phyloP scores from a whole-genome alignment of 2,329 filamentous ascomycete genomes.

The Aspergillus sp. region DNA sequence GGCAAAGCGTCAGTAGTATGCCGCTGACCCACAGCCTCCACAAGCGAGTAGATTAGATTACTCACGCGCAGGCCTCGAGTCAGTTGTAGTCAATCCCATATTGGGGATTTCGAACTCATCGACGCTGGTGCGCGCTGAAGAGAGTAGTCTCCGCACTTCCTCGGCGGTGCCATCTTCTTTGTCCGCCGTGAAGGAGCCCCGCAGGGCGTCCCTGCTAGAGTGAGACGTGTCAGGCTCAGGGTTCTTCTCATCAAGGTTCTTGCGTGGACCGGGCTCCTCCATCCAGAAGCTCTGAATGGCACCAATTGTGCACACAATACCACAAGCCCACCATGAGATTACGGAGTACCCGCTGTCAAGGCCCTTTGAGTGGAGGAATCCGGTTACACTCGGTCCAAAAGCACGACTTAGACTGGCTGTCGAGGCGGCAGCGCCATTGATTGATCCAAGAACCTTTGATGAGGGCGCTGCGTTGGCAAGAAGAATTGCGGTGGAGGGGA shows the following conservation, averaged over 20 bases:
- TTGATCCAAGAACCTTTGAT: constrained; percentile 78
- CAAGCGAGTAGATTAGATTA: background rate
- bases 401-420: constrained; percentile 86
- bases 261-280: constrained; percentile 57
- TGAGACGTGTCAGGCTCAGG: constrained; percentile 29
- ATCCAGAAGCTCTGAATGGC: constrained; percentile 75
- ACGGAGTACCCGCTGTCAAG: constrained; percentile 79
- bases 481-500: constrained; percentile 86
- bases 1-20: background rate
- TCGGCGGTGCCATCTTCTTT: constrained; percentile 28
- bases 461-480: constrained; percentile 85
- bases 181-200: constrained; percentile 22
- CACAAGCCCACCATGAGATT: constrained; percentile 90
- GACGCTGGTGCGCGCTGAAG: constrained; percentile 34
- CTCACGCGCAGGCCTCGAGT: constrained; percentile 11
- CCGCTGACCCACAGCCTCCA: background rate
- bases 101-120: constrained; percentile 33
- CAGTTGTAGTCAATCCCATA: constrained; percentile 22
- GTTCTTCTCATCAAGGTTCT: constrained; percentile 42
- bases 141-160: constrained; percentile 38
- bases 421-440: constrained; percentile 90
- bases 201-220: constrained; percentile 24
- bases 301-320: constrained; percentile 71
- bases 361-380: constrained; percentile 78
- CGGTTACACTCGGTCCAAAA: constrained; percentile 84